Percentiles rank a stretch among this genome's conserved stretches.
Evolutionary conservation across 371 early-diverging fungal species (phyloP).

Genomic region (Phascolomyces articulosus): DNA sequence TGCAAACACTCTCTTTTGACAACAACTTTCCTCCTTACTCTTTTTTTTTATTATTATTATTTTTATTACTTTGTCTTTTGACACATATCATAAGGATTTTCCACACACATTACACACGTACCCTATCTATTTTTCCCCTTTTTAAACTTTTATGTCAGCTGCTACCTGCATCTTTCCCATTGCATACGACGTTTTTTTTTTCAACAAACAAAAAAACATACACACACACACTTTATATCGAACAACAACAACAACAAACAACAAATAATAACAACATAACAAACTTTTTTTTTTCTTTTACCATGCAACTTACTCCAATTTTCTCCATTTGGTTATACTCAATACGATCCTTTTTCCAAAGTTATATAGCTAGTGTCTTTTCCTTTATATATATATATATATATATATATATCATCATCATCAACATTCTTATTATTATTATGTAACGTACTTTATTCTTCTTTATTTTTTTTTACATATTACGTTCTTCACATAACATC

Average conservation of each 20-base stretch:
- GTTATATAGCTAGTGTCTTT: background rate
- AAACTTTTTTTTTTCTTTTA: background rate
- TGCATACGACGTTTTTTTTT: background rate
- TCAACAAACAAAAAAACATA: background rate
- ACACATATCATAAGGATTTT: background rate
- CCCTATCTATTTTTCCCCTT: background rate
- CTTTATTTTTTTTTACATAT: no score
- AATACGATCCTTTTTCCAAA: background rate
- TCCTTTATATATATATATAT: no score
- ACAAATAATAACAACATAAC: background rate
- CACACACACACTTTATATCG: no score
- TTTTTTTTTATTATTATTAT: no score
- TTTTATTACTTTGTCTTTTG: background rate
- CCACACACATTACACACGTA: no score
- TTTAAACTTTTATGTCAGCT: background rate
- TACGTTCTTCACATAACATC: no score
- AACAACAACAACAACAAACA: background rate
- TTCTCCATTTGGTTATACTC: background rate
- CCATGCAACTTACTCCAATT: background rate
- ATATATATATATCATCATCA: no score
- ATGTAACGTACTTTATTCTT: no score
- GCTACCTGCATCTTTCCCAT: background rate
- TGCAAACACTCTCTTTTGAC: slow-evolving; percentile 3
- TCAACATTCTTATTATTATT: background rate
- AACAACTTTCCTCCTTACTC: background rate